Conservation (phyloP, 176 grass and related monocot genomes). For the Triticum urartu region DNA sequence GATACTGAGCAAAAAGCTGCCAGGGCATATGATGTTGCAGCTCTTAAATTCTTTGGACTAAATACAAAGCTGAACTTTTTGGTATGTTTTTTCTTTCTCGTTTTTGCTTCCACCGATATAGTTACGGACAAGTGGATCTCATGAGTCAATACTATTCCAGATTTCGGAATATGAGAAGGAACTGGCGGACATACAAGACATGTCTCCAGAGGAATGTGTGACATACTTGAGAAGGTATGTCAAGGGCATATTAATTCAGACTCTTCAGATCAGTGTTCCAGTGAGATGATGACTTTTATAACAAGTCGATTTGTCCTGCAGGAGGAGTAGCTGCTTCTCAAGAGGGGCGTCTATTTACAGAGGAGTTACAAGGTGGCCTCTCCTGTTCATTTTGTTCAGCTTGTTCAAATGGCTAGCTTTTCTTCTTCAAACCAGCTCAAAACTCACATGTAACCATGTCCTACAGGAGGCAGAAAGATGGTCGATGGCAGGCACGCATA, state of each 20-base stretch:
- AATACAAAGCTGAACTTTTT: slow-evolving; percentile 77
- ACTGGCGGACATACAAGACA: slow-evolving; percentile 56
- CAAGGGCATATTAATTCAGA: slow-evolving; percentile 24
- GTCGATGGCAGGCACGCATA: slow-evolving; percentile 96
- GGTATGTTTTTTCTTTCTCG: slow-evolving; percentile 17
- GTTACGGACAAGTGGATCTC: slow-evolving; percentile 8
- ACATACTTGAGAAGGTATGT: slow-evolving; percentile 86
- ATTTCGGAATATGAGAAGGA: slow-evolving; percentile 71
- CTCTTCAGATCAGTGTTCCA: neutral
- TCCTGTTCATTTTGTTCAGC: slow-evolving; percentile 20
- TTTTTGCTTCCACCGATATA: neutral
- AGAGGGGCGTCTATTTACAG: slow-evolving; percentile 96
- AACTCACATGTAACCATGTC: slow-evolving; percentile 23
- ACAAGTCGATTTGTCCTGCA: slow-evolving; percentile 28
- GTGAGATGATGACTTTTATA: neutral
- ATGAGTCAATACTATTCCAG: slow-evolving; percentile 34
- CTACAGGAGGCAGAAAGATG: slow-evolving; percentile 87
- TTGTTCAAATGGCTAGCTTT: neutral
- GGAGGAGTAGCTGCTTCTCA: slow-evolving; percentile 96
- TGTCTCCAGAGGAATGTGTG: slow-evolving; percentile 82
- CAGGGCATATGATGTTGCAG: slow-evolving; percentile 87
- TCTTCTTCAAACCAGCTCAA: slow-evolving; percentile 21
- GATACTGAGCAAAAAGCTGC: slow-evolving; percentile 90
- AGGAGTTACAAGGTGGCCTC: slow-evolving; percentile 90
- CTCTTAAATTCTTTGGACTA: slow-evolving; percentile 86